These are phyloP conservation scores for Collybiopsis confluens DNA, from an alignment of 768 basidiomycete genomes.

Conservation along the genomic window DNA sequence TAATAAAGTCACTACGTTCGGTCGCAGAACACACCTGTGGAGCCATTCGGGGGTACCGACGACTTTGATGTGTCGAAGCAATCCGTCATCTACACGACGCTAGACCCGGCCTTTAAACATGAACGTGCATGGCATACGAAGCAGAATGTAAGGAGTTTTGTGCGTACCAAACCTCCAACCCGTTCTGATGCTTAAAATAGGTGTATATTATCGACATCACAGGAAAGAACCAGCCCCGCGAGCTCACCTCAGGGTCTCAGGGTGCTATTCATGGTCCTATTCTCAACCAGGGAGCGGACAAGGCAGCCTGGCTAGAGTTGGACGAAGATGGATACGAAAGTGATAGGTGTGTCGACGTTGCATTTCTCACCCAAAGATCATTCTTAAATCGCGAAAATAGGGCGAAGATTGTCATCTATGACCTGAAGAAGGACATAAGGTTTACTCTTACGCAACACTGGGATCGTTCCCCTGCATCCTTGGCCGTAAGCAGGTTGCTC, in stretches of 20 bases:
- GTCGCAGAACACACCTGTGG: conserved; percentile 64
- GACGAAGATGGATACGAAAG: conserved; percentile 86
- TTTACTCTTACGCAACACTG: conserved; percentile 77
- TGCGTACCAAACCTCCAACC: neutral
- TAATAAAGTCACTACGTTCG: neutral
- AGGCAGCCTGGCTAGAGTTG: conserved; percentile 86
- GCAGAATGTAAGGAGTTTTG: conserved; percentile 61
- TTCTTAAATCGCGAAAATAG: conserved; percentile 29
- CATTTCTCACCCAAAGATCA: neutral
- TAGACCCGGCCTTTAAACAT: conserved; percentile 71
- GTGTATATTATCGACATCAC: conserved; percentile 65
- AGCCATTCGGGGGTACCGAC: conserved; percentile 82
- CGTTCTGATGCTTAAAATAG: conserved; percentile 27
- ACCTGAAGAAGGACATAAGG: conserved; percentile 60
- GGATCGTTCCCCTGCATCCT: conserved; percentile 72
- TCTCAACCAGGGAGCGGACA: conserved; percentile 61
- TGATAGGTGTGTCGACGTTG: conserved; percentile 50
- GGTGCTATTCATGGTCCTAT: conserved; percentile 77
- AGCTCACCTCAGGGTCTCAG: conserved; percentile 80
- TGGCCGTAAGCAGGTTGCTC: conserved; percentile 45
- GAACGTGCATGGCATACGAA: conserved; percentile 76
- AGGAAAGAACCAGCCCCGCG: conserved; percentile 45
- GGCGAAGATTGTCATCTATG: conserved; percentile 75
- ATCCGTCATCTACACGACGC: conserved; percentile 79
- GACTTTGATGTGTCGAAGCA: conserved; percentile 72